phyloP scores from a whole-genome alignment of 2,329 filamentous ascomycete species.

The Nakataea oryzae region DNA sequence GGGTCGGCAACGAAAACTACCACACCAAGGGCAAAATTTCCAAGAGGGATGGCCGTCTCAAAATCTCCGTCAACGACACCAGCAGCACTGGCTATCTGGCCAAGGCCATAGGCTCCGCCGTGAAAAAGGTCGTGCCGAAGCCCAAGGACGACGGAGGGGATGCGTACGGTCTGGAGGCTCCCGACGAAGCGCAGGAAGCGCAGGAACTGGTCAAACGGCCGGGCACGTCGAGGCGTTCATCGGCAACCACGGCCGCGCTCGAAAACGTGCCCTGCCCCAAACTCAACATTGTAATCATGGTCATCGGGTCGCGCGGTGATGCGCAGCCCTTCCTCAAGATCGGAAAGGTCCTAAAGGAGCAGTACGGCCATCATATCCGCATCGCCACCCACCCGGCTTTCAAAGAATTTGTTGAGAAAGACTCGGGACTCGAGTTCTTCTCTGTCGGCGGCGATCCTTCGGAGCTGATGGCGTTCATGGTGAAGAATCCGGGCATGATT shows the following conservation, averaged over 20 bases:
- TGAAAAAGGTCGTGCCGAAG: constrained; percentile 41
- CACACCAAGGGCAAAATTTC: constrained; percentile 54
- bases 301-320: constrained; percentile 71
- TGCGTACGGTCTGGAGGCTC: background rate
- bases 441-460: constrained; percentile 69
- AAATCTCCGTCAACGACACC: constrained; percentile 63
- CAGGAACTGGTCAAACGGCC: background rate
- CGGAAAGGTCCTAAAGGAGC: constrained; percentile 59
- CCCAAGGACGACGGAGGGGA: background rate
- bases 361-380: constrained; percentile 64
- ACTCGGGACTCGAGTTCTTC: constrained; percentile 70
- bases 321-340: constrained; percentile 72
- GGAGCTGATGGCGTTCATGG: constrained; percentile 82
- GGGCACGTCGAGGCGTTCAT: constrained; percentile 13
- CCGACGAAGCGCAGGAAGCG: background rate
- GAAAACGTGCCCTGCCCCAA: constrained; percentile 27
- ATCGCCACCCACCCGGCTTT: constrained; percentile 74
- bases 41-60: constrained; percentile 58
- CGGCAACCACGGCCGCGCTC: constrained; percentile 19
- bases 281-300: constrained; percentile 74
- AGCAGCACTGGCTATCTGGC: constrained; percentile 61
- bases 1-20: constrained; percentile 54
- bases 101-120: constrained; percentile 57
- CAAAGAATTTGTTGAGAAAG: constrained; percentile 62
- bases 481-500: constrained; percentile 72